Conservation (phyloP, 2,329 filamentous ascomycete species). For the Botrytis elliptica region DNA sequence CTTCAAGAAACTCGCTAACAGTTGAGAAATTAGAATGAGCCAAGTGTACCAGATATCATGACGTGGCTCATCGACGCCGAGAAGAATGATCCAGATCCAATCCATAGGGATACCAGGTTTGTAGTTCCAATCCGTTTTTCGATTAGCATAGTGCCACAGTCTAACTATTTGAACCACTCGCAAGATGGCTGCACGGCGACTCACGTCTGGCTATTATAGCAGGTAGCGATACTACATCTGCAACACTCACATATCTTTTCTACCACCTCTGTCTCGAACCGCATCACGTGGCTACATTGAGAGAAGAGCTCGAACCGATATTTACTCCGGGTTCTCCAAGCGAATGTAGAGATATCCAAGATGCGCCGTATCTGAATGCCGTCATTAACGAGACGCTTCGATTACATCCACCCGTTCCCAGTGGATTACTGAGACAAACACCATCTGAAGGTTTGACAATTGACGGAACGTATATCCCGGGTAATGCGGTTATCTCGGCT, state of each 20-base stretch:
- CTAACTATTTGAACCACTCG: constrained; percentile 8
- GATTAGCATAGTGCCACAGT: background rate
- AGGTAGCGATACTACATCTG: constrained; percentile 46
- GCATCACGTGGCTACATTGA: constrained; percentile 20
- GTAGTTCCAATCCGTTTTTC: background rate
- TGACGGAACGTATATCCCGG: constrained; percentile 23
- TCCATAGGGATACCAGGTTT: background rate
- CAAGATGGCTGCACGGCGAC: constrained; percentile 28
- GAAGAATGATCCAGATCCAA: constrained; percentile 19
- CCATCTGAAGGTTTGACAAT: constrained; percentile 39
- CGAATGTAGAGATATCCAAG: constrained; percentile 17
- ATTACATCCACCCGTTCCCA: constrained; percentile 24
- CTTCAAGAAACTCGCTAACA: background rate
- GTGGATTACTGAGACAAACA: constrained; percentile 39
- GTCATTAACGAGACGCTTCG: constrained; percentile 30
- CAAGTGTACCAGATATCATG: constrained; percentile 25
- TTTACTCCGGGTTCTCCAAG: constrained; percentile 21
- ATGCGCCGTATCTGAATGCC: constrained; percentile 24
- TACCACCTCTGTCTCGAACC: constrained; percentile 36
- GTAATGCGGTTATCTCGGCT: constrained; percentile 22
- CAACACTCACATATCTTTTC: constrained; percentile 44
- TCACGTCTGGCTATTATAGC: constrained; percentile 40
- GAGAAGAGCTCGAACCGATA: constrained; percentile 24
- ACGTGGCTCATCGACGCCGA: constrained; percentile 26
- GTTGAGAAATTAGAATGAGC: constrained; percentile 16